phyloP scores from a whole-genome alignment of 23 red algal genomes.

The Gracilaria caudata region DNA sequence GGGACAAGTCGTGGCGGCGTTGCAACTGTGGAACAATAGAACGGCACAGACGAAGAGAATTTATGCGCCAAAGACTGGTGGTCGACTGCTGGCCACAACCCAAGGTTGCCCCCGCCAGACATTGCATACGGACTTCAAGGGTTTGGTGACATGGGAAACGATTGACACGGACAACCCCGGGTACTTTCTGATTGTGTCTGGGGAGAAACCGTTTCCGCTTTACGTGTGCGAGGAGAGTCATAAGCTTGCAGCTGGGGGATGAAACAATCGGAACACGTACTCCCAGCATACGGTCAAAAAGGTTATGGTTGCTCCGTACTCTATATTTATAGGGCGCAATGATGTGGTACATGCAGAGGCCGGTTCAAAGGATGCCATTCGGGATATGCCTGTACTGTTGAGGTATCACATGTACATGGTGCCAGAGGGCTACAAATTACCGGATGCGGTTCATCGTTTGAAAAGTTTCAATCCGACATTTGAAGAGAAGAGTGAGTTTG shows the following conservation, averaged over 20 bases:
- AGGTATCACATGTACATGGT: conserved; percentile 48
- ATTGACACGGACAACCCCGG: not conserved
- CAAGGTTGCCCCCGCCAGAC: not conserved
- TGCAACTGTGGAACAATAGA: conserved; percentile 17
- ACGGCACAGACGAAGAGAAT: not conserved
- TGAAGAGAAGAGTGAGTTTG: not conserved
- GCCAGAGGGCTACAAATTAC: conserved; percentile 25
- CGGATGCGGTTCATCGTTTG: conserved; percentile 34
- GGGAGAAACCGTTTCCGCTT: not conserved
- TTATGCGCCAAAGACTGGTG: conserved; percentile 23
- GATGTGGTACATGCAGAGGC: conserved; percentile 40
- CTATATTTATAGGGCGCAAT: not conserved
- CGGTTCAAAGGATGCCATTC: not conserved
- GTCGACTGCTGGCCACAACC: not conserved
- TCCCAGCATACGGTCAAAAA: conserved; percentile 1
- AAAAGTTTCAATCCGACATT: conserved; percentile 6
- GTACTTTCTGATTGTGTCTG: conserved; percentile 19
- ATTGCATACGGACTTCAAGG: conserved; percentile 16
- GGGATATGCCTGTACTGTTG: not conserved
- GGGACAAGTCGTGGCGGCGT: conserved; percentile 23
- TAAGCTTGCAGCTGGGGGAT: not conserved
- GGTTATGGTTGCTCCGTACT: conserved; percentile 19
- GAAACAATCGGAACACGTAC: not conserved
- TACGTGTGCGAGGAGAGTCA: not conserved
- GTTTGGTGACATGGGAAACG: not conserved